Conservation (phyloP, 163 green algal species). For the Scenedesmus sp. region DNA sequence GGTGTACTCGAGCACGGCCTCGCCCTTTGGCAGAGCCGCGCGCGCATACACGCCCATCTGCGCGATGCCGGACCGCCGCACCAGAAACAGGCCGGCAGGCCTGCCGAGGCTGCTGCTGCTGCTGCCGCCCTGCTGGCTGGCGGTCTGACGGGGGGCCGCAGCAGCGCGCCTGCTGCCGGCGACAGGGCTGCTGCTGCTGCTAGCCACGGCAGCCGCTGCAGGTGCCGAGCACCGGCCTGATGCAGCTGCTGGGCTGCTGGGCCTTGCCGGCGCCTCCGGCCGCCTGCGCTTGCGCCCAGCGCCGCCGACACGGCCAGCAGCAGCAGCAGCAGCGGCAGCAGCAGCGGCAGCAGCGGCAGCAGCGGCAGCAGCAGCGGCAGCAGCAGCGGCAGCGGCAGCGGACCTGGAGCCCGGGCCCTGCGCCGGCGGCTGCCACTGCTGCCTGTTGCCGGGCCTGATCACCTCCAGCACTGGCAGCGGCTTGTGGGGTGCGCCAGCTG, state of each 20-base stretch:
- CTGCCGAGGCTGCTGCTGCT: not conserved
- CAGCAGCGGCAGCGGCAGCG: too few relatives aligned
- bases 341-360: too few relatives aligned
- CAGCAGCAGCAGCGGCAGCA: conserved; percentile 20
- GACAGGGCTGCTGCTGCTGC: conserved; percentile 4
- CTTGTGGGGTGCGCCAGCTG: conserved; percentile 12
- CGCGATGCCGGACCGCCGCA: conserved; percentile 64
- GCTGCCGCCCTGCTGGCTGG: not conserved
- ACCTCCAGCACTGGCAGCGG: conserved; percentile 6
- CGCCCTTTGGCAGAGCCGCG: conserved; percentile 35
- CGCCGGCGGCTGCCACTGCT: not conserved
- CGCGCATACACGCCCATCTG: conserved; percentile 62
- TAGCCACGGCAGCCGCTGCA: conserved; percentile 16
- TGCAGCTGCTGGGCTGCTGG: not conserved
- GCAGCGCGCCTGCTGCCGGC: not conserved
- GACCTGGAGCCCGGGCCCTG: too few relatives aligned
- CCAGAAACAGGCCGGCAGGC: conserved; percentile 48
- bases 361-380: conserved; percentile 16
- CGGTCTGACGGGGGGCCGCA: not conserved
- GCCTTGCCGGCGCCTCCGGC: not conserved
- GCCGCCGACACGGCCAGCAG: too few relatives aligned
- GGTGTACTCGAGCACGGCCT: conserved; percentile 67
- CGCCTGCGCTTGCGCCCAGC: not conserved
- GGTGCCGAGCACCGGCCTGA: not conserved
- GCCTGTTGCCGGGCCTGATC: conserved; percentile 1